Evolutionary conservation across 2,329 filamentous ascomycete species (phyloP).

Genomic region (Penicillium brevicompactum): DNA sequence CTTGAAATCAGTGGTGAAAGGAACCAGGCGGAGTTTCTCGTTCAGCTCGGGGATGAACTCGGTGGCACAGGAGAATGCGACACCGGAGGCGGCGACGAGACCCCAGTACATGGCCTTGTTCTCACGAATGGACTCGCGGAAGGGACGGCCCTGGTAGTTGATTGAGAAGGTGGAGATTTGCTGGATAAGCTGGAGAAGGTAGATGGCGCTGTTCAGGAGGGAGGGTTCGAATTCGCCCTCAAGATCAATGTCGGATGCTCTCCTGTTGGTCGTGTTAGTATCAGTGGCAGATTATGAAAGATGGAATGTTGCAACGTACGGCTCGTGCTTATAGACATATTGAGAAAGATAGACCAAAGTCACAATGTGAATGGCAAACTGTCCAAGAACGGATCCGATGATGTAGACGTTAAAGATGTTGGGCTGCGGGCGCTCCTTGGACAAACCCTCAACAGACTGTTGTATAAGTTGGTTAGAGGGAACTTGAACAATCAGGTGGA

Average conservation of each 20-base stretch:
- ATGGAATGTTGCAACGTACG: constrained; percentile 60
- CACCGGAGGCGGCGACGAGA: constrained; percentile 81
- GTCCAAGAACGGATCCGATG: constrained; percentile 93
- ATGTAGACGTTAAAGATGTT: constrained; percentile 99
- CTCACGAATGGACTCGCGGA: constrained; percentile 92
- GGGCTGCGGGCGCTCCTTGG: constrained; percentile 94
- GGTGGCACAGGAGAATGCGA: constrained; percentile 92
- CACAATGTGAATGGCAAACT: constrained; percentile 93
- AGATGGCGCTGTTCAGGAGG: constrained; percentile 93
- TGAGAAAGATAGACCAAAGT: constrained; percentile 93
- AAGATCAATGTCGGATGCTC: constrained; percentile 72
- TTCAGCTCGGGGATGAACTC: constrained; percentile 97
- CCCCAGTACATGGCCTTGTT: constrained; percentile 99
- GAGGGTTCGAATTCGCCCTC: constrained; percentile 94
- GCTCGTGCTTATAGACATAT: constrained; percentile 81
- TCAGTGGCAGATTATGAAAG: constrained; percentile 15
- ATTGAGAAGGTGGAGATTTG: constrained; percentile 99
- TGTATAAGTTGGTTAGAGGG: constrained; percentile 12
- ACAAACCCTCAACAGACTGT: constrained; percentile 85
- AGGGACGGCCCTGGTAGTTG: constrained; percentile 98
- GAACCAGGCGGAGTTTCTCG: constrained; percentile 86
- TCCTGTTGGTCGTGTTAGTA: constrained; percentile 43
- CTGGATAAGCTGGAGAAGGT: constrained; percentile 95
- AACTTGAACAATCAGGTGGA: neutral
- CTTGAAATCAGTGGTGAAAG: constrained; percentile 89